Conservation (phyloP, 2,329 filamentous ascomycete genomes). For the Mariannaea elegans region DNA sequence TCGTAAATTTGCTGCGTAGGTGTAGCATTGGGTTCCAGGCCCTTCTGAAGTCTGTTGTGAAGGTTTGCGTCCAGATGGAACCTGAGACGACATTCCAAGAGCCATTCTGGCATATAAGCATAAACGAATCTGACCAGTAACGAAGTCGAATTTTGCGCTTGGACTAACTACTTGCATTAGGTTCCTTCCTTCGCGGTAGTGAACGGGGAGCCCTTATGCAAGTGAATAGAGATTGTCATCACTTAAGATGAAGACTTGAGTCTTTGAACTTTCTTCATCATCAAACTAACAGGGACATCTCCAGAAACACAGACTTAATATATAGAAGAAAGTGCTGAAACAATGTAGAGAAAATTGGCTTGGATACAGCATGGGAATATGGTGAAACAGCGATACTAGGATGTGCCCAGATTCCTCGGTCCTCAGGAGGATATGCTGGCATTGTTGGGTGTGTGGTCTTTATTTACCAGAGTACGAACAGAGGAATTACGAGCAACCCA, state of each 20-base stretch:
- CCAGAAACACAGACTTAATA: conserved; percentile 63
- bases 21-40: conserved; percentile 44
- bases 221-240: conserved; percentile 64
- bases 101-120: conserved; percentile 53
- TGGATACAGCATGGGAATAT: conserved; percentile 65
- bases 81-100: conserved; percentile 50
- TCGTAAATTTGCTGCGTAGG: conserved; percentile 48
- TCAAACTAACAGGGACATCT: conserved; percentile 59
- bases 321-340: conserved; percentile 62
- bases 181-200: conserved; percentile 64
- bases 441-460: conserved; percentile 59
- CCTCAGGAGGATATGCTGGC: conserved; percentile 65
- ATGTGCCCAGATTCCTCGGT: conserved; percentile 69
- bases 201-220: conserved; percentile 64
- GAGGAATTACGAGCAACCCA: conserved; percentile 57
- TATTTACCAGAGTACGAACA: conserved; percentile 63
- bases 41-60: conserved; percentile 42
- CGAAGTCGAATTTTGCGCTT: conserved; percentile 58
- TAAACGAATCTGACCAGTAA: conserved; percentile 65
- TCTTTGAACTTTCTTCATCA: conserved; percentile 60
- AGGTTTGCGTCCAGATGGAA: conserved; percentile 54
- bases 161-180: too few species aligned
- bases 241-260: conserved; percentile 67
- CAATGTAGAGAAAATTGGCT: conserved; percentile 66
- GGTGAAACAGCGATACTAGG: conserved; percentile 61